Evolutionary conservation across 2,329 filamentous ascomycete species (phyloP).

Genomic region (Acarospora socialis): DNA sequence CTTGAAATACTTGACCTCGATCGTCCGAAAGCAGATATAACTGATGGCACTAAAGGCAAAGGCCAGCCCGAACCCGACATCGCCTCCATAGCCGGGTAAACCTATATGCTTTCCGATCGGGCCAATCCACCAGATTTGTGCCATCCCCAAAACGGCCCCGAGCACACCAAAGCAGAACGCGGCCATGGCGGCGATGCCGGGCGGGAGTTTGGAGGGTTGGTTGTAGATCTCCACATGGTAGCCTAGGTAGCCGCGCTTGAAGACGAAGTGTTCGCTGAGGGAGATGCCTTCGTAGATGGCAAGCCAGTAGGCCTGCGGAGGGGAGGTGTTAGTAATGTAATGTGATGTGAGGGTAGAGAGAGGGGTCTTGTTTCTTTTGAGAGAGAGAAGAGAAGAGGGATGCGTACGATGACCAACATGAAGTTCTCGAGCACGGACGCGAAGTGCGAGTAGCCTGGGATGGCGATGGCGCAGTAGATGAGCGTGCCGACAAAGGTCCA

Average conservation of each 20-base stretch:
- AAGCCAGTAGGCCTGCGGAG: slow-evolving; percentile 49
- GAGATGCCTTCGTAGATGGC: slow-evolving; percentile 57
- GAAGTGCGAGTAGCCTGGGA: slow-evolving; percentile 55
- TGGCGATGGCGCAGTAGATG: slow-evolving; percentile 53
- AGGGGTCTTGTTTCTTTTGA: slow-evolving; percentile 16
- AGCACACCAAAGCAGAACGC: slow-evolving; percentile 51
- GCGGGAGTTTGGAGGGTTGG: slow-evolving; percentile 42
- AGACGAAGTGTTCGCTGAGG: slow-evolving; percentile 53
- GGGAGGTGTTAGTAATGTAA: slow-evolving; percentile 14
- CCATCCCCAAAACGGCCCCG: slow-evolving; percentile 57
- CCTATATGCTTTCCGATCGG: slow-evolving; percentile 50
- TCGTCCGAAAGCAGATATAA: slow-evolving; percentile 37
- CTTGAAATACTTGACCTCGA: slow-evolving; percentile 33
- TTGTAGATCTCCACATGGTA: slow-evolving; percentile 49
- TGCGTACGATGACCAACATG: slow-evolving; percentile 43
- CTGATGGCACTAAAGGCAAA: slow-evolving; percentile 44
- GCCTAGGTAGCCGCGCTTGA: slow-evolving; percentile 45
- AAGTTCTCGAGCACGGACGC: slow-evolving; percentile 53
- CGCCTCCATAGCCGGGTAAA: slow-evolving; percentile 32
- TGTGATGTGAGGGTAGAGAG: not conserved
- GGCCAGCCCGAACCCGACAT: slow-evolving; percentile 51
- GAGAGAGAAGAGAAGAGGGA: not conserved
- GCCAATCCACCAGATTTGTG: slow-evolving; percentile 53
- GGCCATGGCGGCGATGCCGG: slow-evolving; percentile 46
- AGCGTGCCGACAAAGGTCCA: slow-evolving; percentile 50